phyloP scores from a whole-genome alignment of 2,329 filamentous ascomycete genomes.

The Aspergillus sp. region DNA sequence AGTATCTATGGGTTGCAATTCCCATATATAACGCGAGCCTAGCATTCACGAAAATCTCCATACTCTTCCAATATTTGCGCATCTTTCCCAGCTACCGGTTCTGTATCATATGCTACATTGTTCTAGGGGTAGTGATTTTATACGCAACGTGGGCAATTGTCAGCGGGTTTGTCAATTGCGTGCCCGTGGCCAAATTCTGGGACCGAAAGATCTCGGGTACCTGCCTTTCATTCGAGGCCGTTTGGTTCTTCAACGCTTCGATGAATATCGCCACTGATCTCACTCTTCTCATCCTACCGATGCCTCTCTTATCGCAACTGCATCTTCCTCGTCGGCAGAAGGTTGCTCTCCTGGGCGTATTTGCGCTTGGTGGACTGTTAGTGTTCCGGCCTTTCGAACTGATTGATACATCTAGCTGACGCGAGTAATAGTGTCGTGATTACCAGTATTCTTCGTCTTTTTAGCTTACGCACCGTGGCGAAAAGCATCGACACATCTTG shows the following conservation, averaged over 20 bases:
- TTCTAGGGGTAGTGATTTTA: slow-evolving; percentile 32
- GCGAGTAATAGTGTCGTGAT: slow-evolving; percentile 25
- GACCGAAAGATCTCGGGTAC: slow-evolving; percentile 31
- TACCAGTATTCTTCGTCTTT: slow-evolving; percentile 33
- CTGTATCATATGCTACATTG: slow-evolving; percentile 33
- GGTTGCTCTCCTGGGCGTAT: slow-evolving; percentile 41
- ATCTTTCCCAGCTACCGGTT: slow-evolving; percentile 39
- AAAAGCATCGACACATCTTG: slow-evolving; percentile 29
- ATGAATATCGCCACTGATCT: slow-evolving; percentile 46
- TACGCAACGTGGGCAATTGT: slow-evolving; percentile 37
- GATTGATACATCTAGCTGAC: neutral
- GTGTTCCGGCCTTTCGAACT: slow-evolving; percentile 1
- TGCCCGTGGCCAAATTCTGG: slow-evolving; percentile 45
- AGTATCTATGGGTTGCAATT: slow-evolving; percentile 34
- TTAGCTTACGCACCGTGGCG: slow-evolving; percentile 26
- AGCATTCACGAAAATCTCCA: slow-evolving; percentile 44
- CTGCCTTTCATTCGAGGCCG: slow-evolving; percentile 40
- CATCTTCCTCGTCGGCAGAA: slow-evolving; percentile 45
- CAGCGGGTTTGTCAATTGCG: slow-evolving; percentile 44
- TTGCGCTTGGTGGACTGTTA: slow-evolving; percentile 43
- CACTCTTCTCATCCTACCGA: slow-evolving; percentile 42
- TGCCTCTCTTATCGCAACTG: slow-evolving; percentile 42
- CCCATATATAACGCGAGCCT: slow-evolving; percentile 36
- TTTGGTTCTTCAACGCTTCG: slow-evolving; percentile 45
- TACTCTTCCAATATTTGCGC: slow-evolving; percentile 49